These are phyloP conservation scores for Neurospora cerealis DNA, from an alignment of 495 filamentous ascomycete genomes.

Conservation along the genomic window DNA sequence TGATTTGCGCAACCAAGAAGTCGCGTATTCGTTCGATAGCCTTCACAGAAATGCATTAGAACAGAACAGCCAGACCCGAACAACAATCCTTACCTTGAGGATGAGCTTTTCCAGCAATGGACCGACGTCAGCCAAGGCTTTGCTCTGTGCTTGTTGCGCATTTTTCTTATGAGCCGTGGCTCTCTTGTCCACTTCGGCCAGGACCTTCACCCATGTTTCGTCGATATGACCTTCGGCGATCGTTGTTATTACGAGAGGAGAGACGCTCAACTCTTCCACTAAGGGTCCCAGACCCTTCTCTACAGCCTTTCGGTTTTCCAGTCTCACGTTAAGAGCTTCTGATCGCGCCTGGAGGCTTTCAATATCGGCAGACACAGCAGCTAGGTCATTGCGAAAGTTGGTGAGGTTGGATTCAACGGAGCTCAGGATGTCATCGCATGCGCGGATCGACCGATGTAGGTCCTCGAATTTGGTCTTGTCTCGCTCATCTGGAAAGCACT, in stretches of 20 bases:
- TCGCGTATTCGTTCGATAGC: conserved; percentile 91
- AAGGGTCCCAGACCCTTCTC: conserved; percentile 82
- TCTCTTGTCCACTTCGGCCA: conserved; percentile 77
- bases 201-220: conserved; percentile 74
- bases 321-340: conserved; percentile 67
- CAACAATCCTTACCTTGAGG: conserved; percentile 50
- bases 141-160: conserved; percentile 51
- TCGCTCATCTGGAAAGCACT: conserved; percentile 51
- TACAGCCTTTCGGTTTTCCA: conserved; percentile 81
- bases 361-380: conserved; percentile 85
- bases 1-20: conserved; percentile 87
- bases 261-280: conserved; percentile 83
- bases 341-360: conserved; percentile 86
- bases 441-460: conserved; percentile 76
- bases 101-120: conserved; percentile 76
- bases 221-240: conserved; percentile 86
- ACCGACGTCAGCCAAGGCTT: conserved; percentile 71
- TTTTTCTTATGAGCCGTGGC: conserved; percentile 57
- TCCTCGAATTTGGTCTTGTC: conserved; percentile 88
- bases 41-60: conserved; percentile 26
- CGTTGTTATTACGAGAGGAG: conserved; percentile 68
- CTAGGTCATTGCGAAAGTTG: conserved; percentile 86
- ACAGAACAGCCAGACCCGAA: background rate
- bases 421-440: conserved; percentile 86
- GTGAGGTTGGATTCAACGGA: conserved; percentile 88